Percentiles rank a stretch among this genome's conserved stretches.
phyloP scores from a whole-genome alignment of 2,329 filamentous ascomycete genomes.

The Zasmidium angulare region DNA sequence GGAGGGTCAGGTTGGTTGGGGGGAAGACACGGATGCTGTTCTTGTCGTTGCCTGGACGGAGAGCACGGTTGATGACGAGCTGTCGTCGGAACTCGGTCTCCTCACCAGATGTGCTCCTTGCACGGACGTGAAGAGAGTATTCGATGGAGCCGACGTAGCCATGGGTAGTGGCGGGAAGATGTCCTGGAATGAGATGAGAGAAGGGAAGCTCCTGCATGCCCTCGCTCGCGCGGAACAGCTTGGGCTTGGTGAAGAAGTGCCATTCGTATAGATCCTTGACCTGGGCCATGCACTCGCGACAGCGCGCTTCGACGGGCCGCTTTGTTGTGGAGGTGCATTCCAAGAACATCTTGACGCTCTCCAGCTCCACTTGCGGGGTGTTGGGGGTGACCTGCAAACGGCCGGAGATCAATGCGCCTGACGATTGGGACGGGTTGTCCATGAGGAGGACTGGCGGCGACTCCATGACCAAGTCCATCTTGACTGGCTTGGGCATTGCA shows the following conservation, averaged over 20 bases:
- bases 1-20: conserved; percentile 87
- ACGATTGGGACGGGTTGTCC: conserved; percentile 70
- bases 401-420: conserved; percentile 81
- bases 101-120: conserved; percentile 60
- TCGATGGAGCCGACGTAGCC: conserved; percentile 70
- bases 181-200: conserved; percentile 79
- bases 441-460: conserved; percentile 85
- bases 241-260: conserved; percentile 65
- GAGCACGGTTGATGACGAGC: conserved; percentile 74
- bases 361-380: conserved; percentile 64
- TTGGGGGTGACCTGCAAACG: conserved; percentile 73
- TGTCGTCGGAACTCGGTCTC: conserved; percentile 65
- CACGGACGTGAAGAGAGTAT: conserved; percentile 73
- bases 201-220: conserved; percentile 82
- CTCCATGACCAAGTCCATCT: conserved; percentile 68
- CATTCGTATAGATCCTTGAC: conserved; percentile 74
- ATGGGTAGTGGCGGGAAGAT: conserved; percentile 81
- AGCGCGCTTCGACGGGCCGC: conserved; percentile 77
- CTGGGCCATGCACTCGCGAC: conserved; percentile 71
- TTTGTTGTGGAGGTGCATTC: conserved; percentile 72
- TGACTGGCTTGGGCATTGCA: conserved; percentile 42
- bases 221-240: conserved; percentile 42
- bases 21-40: conserved; percentile 93
- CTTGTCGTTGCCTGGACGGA: conserved; percentile 77
- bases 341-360: conserved; percentile 71